These are phyloP conservation scores for Podospora australis DNA, from an alignment of 495 filamentous ascomycete species.

Conservation along the genomic window DNA sequence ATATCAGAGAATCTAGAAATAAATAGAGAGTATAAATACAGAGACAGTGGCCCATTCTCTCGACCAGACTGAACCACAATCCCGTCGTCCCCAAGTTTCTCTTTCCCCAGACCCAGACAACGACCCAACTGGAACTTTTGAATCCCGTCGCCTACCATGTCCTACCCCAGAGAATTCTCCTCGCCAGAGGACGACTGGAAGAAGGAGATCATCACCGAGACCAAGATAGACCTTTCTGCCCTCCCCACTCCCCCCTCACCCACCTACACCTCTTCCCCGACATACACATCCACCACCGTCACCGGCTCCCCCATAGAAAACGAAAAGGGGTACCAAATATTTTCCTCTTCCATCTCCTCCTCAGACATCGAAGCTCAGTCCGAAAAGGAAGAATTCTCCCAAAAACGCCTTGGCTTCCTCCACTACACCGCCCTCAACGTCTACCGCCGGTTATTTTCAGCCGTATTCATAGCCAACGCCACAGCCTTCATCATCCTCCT, in stretches of 20 bases:
- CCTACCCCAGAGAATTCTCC: not conserved
- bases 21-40: too few species aligned
- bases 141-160: not conserved
- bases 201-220: not conserved
- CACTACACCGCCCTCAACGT: conserved; percentile 27
- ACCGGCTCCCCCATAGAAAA: conserved; percentile 1
- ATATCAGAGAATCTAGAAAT: too few species aligned
- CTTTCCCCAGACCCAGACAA: not conserved
- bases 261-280: conserved; percentile 2
- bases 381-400: conserved; percentile 8
- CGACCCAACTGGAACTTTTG: too few species aligned
- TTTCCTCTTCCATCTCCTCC: too few species aligned
- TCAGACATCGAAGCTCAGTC: conserved; percentile 22
- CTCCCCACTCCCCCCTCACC: not conserved
- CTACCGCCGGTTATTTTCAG: conserved; percentile 28
- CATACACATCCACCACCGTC: not conserved
- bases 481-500: conserved; percentile 26
- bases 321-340: too few species aligned
- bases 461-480: conserved; percentile 27
- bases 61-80: too few species aligned
- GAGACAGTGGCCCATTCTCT: too few species aligned
- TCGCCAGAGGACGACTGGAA: not conserved
- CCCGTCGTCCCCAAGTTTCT: not conserved
- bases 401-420: conserved; percentile 22
- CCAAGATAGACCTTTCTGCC: not conserved